Percentiles rank a stretch among this genome's conserved stretches.
Conservation (phyloP, 345 rosid species). For the rapeseed (Brassica napus) region Da-Ae NC_063446.1:71916501-71917000, state of each 20-base stretch:
- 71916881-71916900: neutral
- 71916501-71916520: no score
- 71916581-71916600: neutral
- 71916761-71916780: neutral
- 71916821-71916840: neutral
- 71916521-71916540: no score
- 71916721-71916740: no score
- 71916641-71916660: no score
- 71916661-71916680: no score
- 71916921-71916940: neutral
- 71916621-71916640: no score
- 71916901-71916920: neutral
- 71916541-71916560: neutral
- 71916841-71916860: no score
- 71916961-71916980: neutral
- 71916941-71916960: neutral
- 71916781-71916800: neutral
- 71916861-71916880: neutral
- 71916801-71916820: neutral
- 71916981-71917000: neutral
- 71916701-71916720: no score
- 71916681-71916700: no score
- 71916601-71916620: neutral
- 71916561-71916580: neutral
- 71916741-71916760: no score